Percentiles rank a stretch among this genome's conserved stretches.
Evolutionary conservation across 192 early-diverging fungal species (phyloP).

Genomic region (Bifiguratus adelaidae): DNA sequence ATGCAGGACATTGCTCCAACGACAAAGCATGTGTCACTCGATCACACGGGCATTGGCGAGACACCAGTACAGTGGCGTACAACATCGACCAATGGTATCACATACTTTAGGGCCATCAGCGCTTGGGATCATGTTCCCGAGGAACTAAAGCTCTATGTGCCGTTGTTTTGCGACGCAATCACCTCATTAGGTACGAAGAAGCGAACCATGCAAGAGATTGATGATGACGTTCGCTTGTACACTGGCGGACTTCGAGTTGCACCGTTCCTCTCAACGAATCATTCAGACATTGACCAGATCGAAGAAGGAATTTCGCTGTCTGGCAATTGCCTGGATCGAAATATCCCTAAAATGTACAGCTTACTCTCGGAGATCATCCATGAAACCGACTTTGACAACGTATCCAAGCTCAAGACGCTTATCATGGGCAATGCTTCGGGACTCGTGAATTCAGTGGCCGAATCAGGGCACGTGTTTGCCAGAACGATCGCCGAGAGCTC

Average conservation of each 20-base stretch:
- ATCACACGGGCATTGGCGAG: slow-evolving; percentile 29
- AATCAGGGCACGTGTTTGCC: slow-evolving; percentile 76
- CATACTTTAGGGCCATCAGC: slow-evolving; percentile 73
- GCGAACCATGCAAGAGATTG: slow-evolving; percentile 69
- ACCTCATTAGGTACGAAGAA: slow-evolving; percentile 51
- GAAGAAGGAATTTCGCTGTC: slow-evolving; percentile 54
- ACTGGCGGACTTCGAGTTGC: slow-evolving; percentile 79
- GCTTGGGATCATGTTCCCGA: slow-evolving; percentile 45
- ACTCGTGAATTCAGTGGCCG: slow-evolving; percentile 70
- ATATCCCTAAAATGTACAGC: slow-evolving; percentile 62
- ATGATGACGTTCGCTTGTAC: slow-evolving; percentile 73
- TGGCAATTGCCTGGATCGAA: slow-evolving; percentile 60
- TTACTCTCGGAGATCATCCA: slow-evolving; percentile 61
- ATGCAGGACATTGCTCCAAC: slow-evolving; percentile 62
- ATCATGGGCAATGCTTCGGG: slow-evolving; percentile 59
- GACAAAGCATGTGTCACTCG: slow-evolving; percentile 44
- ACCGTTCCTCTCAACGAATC: slow-evolving; percentile 52
- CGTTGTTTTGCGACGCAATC: slow-evolving; percentile 64
- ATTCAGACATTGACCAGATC: slow-evolving; percentile 46
- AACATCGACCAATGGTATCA: slow-evolving; percentile 83
- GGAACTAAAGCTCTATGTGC: slow-evolving; percentile 60
- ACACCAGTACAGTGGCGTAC: slow-evolving; percentile 65
- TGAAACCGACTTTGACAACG: slow-evolving; percentile 61
- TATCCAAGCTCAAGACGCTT: slow-evolving; percentile 64
- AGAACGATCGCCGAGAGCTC: slow-evolving; percentile 55